Evolutionary conservation across 306 rosid species (phyloP).

Genomic region (Medicago ruthenica): DNA sequence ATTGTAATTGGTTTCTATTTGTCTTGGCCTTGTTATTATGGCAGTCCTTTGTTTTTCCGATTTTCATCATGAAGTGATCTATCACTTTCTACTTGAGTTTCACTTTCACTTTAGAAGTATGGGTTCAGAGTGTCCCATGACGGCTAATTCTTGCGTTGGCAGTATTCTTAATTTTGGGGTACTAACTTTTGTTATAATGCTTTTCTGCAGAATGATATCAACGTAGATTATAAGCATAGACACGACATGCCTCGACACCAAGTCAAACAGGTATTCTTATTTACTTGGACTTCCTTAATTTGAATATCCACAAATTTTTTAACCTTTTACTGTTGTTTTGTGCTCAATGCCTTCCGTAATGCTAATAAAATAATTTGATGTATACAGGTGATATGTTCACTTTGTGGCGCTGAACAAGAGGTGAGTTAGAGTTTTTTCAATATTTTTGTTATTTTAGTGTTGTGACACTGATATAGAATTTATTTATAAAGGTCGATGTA

Average conservation of each 20-base stretch:
- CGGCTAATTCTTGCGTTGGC: neutral
- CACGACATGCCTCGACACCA: slow-evolving; percentile 84
- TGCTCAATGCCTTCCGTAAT: slow-evolving; percentile 14
- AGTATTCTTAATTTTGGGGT: neutral
- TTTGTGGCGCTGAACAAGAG: slow-evolving; percentile 86
- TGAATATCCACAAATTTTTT: neutral
- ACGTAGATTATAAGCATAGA: slow-evolving; percentile 65
- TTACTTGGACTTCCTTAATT: slow-evolving; percentile 13
- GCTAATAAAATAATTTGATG: slow-evolving; percentile 35
- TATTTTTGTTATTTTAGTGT: slow-evolving; percentile 3
- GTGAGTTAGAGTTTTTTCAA: slow-evolving; percentile 52
- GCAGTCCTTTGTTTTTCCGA: neutral
- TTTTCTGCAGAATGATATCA: slow-evolving; percentile 65
- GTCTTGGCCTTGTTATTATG: neutral
- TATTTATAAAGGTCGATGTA: slow-evolving; percentile 19
- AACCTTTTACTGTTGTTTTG: neutral
- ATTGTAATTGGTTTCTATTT: neutral
- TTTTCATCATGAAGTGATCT: neutral
- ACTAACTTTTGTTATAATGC: slow-evolving; percentile 15
- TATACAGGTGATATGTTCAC: slow-evolving; percentile 81
- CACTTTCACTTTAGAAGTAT: neutral
- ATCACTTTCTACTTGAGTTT: neutral
- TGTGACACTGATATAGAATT: neutral
- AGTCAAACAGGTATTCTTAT: slow-evolving; percentile 60
- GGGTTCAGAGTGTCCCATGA: neutral